Evolutionary conservation across 495 filamentous ascomycete species (phyloP), one percentile per base, ranked within the genome.

Genomic region (Talaromyces nanjingensis): DNA sequence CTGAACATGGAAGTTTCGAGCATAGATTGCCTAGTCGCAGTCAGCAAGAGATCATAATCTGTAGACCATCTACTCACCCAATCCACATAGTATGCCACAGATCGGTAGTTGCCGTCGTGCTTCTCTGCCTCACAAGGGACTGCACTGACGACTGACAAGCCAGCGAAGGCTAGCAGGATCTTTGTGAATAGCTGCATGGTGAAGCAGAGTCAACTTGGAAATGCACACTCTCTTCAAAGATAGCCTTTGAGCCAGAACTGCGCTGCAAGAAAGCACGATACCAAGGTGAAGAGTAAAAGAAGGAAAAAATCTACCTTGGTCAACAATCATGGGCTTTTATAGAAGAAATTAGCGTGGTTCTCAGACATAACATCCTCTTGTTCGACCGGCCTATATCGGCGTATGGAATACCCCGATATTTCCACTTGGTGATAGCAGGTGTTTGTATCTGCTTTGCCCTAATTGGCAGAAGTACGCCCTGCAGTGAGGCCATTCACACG

Each of bases 81-180:
- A 76, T 96, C 93, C 62, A 91, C 89, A 67, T 87, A 96, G 79
- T 96, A 96, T 16, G 89, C 89, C 60, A 94, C 89, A 6, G 87
- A 81, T 65, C 84, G 84, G 71, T 86, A 90, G 60, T 84, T 25
- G 25, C 59, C 37, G 27, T 37, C 33, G 6, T 37, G n/a, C 6
- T 60, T 47, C 11, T 47, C 59, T 6, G 25, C 18, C n/a, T 42
- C 59, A 1, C 4, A 47, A 25, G 22, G 24, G 18, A n/a, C 59
- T 47, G 59, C 59, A 27, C 27, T 60, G 20, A 18, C 59, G 4
- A 49, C 6, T 27, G 14, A 20, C 45, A 49, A 49, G 45, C 45
- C n/a, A 49, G 6, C n/a, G 5, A 49, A 20, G n/a, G 18, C 45
- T 20, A 20, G 45, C 1, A 49, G 45, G 4, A 49, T 25, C 24